A percentile compares a stretch with the other conserved stretches of the same genome.
These are phyloP conservation scores for Aspergillus homomorphus DNA, from an alignment of 495 filamentous ascomycete species.

Conservation along the genomic window DNA sequence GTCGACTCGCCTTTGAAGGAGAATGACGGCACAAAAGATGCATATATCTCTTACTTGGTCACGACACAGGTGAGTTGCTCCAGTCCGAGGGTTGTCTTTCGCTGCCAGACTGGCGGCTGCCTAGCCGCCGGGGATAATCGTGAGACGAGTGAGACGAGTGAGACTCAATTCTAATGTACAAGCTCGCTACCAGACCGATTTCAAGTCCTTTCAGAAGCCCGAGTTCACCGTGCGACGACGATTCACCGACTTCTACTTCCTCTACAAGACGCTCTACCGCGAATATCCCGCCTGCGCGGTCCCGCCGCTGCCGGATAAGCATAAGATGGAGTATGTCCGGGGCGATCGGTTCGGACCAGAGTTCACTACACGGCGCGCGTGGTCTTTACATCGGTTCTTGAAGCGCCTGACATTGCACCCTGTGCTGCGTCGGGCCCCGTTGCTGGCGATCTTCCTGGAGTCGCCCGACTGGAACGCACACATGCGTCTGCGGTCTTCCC, in stretches of 20 bases:
- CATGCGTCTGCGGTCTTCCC: constrained; percentile 72
- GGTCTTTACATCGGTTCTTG: constrained; percentile 89
- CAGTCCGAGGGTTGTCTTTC: neutral
- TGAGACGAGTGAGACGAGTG: neutral
- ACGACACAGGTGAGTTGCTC: constrained; percentile 71
- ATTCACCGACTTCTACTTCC: constrained; percentile 96
- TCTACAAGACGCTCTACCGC: constrained; percentile 81
- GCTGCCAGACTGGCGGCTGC: constrained; percentile 7
- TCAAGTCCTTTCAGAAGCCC: constrained; percentile 81
- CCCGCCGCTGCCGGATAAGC: constrained; percentile 93
- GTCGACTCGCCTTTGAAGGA: constrained; percentile 85
- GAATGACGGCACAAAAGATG: constrained; percentile 95
- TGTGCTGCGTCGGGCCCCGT: constrained; percentile 73
- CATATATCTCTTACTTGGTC: constrained; percentile 92
- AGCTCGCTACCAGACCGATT: constrained; percentile 68
- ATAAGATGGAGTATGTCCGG: constrained; percentile 97
- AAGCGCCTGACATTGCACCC: constrained; percentile 85
- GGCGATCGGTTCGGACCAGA: constrained; percentile 93
- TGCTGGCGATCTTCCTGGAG: constrained; percentile 88
- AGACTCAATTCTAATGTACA: constrained; percentile 16
- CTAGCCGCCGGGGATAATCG: neutral
- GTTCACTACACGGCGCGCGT: constrained; percentile 85
- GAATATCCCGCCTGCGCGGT: constrained; percentile 92
- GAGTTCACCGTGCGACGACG: constrained; percentile 75
- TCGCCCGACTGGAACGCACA: constrained; percentile 92